These are phyloP conservation scores for Tetrahymena thermophila DNA, from an alignment of 73 alveolate genomes.

Conservation along the genomic window DNA sequence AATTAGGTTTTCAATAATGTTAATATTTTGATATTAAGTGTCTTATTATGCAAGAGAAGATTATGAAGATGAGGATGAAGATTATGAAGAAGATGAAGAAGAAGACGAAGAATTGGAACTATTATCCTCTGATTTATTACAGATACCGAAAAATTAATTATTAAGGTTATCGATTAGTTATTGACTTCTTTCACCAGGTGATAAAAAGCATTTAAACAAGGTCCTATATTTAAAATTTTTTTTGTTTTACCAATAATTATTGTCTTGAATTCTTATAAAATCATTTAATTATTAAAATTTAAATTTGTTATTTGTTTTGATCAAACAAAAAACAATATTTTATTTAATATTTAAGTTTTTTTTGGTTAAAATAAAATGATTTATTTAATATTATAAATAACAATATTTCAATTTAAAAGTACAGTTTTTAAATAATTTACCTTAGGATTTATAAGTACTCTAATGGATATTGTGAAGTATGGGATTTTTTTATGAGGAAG, in stretches of 20 bases:
- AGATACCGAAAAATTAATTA: neutral
- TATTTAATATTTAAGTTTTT: too few relatives aligned
- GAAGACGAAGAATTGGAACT: neutral
- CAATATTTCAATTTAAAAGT: too few relatives aligned
- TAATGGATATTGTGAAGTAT: neutral
- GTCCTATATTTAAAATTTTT: neutral
- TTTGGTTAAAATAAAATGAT: too few relatives aligned
- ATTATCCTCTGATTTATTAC: neutral
- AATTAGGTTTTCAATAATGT: neutral
- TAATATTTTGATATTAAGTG: neutral
- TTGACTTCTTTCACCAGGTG: neutral
- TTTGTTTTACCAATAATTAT: neutral
- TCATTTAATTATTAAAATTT: too few relatives aligned
- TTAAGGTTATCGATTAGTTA: neutral
- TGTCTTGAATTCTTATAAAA: too few relatives aligned
- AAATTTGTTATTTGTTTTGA: neutral
- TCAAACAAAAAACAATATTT: neutral
- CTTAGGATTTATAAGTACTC: neutral
- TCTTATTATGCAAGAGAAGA: neutral
- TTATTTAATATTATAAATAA: too few relatives aligned
- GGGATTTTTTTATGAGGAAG: neutral
- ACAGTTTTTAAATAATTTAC: neutral
- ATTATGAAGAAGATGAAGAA: neutral
- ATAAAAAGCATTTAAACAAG: neutral
- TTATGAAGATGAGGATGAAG: neutral